Percentiles rank a stretch among this genome's conserved stretches.
Evolutionary conservation across 805 yeast genomes (phyloP).

Genomic region (Cyberlindnera mrakii): DNA sequence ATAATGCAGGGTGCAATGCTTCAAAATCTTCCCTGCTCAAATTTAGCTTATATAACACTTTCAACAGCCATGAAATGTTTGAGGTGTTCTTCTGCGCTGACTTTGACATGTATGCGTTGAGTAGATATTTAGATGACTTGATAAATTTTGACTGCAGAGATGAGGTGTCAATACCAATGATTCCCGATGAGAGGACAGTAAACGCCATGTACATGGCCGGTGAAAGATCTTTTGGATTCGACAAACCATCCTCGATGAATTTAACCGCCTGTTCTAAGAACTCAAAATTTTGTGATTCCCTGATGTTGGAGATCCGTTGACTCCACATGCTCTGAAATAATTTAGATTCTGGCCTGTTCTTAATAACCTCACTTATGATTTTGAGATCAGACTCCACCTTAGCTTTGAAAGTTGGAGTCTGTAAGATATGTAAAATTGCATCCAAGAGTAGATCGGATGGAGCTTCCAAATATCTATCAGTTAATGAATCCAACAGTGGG

Average conservation of each 20-base stretch:
- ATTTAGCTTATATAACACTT: slow-evolving; percentile 21
- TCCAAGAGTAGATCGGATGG: slow-evolving; percentile 11
- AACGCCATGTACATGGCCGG: slow-evolving; percentile 11
- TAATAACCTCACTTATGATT: slow-evolving; percentile 17
- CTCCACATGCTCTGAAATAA: slow-evolving; percentile 35
- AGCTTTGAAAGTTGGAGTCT: slow-evolving; percentile 50
- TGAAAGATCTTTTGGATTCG: slow-evolving; percentile 4
- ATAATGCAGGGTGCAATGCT: slow-evolving; percentile 5
- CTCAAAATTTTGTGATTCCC: slow-evolving; percentile 22
- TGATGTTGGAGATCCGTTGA: slow-evolving; percentile 34
- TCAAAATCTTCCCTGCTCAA: slow-evolving; percentile 4
- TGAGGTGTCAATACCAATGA: not conserved
- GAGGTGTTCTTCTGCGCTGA: not conserved
- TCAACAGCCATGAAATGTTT: slow-evolving; percentile 27
- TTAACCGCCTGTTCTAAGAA: slow-evolving; percentile 20
- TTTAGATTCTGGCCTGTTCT: slow-evolving; percentile 9
- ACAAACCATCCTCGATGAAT: slow-evolving; percentile 12
- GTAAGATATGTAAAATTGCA: slow-evolving; percentile 34
- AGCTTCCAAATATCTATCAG: slow-evolving; percentile 4
- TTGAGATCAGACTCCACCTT: slow-evolving; percentile 39
- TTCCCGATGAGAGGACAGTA: slow-evolving; percentile 7
- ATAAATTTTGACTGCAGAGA: slow-evolving; percentile 8
- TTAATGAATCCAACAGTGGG: slow-evolving; percentile 22
- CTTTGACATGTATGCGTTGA: slow-evolving; percentile 2
- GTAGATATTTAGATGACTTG: slow-evolving; percentile 4